Evolutionary conservation across 371 early-diverging fungal genomes (phyloP).

Genomic region (Mortierella sp.): DNA sequence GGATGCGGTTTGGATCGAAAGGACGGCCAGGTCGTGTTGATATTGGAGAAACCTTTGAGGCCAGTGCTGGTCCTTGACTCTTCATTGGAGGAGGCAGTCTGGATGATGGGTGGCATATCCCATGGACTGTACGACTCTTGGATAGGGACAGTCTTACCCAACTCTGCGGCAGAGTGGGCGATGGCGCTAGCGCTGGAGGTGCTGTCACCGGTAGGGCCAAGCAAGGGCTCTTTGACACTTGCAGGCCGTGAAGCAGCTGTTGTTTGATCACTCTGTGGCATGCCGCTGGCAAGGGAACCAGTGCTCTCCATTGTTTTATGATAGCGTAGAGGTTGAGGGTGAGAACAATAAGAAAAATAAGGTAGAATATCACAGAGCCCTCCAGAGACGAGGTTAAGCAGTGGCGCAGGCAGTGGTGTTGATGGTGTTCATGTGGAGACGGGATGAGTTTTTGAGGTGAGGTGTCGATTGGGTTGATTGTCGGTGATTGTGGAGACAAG

Average conservation of each 20-base stretch:
- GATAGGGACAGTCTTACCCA: conserved; percentile 1
- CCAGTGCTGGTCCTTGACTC: conserved; percentile 16
- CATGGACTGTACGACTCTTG: conserved; percentile 50
- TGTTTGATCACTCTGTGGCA: neutral
- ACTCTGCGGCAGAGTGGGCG: neutral
- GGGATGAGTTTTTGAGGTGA: neutral
- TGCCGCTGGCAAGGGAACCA: neutral
- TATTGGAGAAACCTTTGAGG: conserved; percentile 47
- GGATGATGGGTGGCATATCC: conserved; percentile 56
- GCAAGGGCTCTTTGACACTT: neutral
- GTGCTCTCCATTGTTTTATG: conserved; percentile 3
- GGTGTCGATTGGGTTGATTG: too few relatives aligned
- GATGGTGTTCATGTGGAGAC: neutral
- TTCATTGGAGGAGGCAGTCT: conserved; percentile 15
- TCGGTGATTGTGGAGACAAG: neutral
- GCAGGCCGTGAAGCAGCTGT: neutral
- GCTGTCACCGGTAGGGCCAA: neutral
- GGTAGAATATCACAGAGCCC: neutral
- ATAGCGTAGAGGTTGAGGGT: neutral
- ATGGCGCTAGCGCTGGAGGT: neutral
- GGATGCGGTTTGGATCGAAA: conserved; percentile 55
- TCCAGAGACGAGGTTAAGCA: neutral
- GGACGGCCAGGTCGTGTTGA: conserved; percentile 42
- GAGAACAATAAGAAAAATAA: neutral
- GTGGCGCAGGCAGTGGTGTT: neutral